Conservation (phyloP, 352 stramenopile species). For the Phytophthora meadii region DNA sequence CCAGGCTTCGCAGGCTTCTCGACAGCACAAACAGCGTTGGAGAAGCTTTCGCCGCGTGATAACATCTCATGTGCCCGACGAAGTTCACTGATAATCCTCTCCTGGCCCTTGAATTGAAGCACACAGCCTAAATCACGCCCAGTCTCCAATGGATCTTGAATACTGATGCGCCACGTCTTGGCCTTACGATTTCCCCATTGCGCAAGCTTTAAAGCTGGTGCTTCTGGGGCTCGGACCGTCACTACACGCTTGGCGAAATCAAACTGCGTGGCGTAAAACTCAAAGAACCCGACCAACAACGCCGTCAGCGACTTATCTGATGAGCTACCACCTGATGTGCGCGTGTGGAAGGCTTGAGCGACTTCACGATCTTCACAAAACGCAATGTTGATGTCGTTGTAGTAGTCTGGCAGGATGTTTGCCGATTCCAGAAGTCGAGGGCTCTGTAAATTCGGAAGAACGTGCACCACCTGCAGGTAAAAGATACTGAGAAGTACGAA, state of each 20-base stretch:
- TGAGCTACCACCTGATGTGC: constrained; percentile 3
- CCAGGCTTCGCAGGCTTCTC: constrained; percentile 21
- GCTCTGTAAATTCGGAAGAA: constrained; percentile 97
- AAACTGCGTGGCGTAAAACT: constrained; percentile 97
- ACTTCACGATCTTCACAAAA: constrained; percentile 65
- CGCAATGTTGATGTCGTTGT: constrained; percentile 74
- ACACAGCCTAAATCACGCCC: constrained; percentile 83
- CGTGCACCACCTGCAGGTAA: constrained; percentile 92
- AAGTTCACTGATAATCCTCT: constrained; percentile 70
- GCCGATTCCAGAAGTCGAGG: constrained; percentile 54
- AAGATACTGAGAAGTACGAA: constrained; percentile 98
- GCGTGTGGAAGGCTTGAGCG: constrained; percentile 51
- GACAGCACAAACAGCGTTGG: constrained; percentile 38
- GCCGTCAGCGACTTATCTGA: constrained; percentile 58
- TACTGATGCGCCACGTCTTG: constrained; percentile 85
- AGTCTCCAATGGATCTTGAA: constrained; percentile 86
- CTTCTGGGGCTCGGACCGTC: constrained; percentile 80
- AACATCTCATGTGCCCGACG: constrained; percentile 65
- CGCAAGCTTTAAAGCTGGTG: constrained; percentile 37
- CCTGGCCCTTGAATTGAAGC: constrained; percentile 70
- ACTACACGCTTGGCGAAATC: constrained; percentile 96
- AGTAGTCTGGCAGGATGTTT: constrained; percentile 37
- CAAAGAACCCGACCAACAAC: constrained; percentile 96
- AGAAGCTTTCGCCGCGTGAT: constrained; percentile 56
- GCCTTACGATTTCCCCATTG: constrained; percentile 59